phyloP scores from a whole-genome alignment of 2,329 filamentous ascomycete species.

The Penicillium thymicola region DNA sequence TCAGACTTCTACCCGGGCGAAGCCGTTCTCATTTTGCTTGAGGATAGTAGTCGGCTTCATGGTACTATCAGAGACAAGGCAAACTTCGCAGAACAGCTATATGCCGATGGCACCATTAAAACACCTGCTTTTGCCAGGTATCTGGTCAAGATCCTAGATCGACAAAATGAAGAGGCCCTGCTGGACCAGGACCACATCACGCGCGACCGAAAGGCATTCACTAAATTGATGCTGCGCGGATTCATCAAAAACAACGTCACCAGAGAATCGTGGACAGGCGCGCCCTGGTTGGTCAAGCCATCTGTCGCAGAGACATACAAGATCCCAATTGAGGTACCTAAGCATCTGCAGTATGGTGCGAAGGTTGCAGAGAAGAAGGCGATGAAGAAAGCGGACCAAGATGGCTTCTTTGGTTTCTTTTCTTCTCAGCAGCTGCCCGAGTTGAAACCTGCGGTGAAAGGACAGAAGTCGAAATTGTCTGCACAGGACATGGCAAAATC shows the following conservation, averaged over 20 bases:
- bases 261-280: slow-evolving; percentile 89
- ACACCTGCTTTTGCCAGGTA: slow-evolving; percentile 71
- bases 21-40: slow-evolving; percentile 68
- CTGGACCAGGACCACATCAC: slow-evolving; percentile 77
- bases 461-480: slow-evolving; percentile 58
- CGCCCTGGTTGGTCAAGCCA: slow-evolving; percentile 90
- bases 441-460: slow-evolving; percentile 70
- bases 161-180: slow-evolving; percentile 68
- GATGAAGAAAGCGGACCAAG: slow-evolving; percentile 55
- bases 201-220: slow-evolving; percentile 87
- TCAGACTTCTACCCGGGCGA: slow-evolving; percentile 89
- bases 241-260: slow-evolving; percentile 96
- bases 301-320: slow-evolving; percentile 79
- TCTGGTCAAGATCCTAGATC: slow-evolving; percentile 70
- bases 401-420: slow-evolving; percentile 52
- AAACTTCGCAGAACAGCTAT: slow-evolving; percentile 60
- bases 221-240: slow-evolving; percentile 86
- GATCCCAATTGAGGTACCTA: slow-evolving; percentile 82
- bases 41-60: slow-evolving; percentile 65
- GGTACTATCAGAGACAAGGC: slow-evolving; percentile 83
- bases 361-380: slow-evolving; percentile 76
- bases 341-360: slow-evolving; percentile 75
- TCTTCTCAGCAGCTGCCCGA: slow-evolving; percentile 61
- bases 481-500: slow-evolving; percentile 47
- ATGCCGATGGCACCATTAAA: slow-evolving; percentile 66